Evolutionary conservation across 768 basidiomycete species (phyloP).

Genomic region (Agrocybe praecox): DNA sequence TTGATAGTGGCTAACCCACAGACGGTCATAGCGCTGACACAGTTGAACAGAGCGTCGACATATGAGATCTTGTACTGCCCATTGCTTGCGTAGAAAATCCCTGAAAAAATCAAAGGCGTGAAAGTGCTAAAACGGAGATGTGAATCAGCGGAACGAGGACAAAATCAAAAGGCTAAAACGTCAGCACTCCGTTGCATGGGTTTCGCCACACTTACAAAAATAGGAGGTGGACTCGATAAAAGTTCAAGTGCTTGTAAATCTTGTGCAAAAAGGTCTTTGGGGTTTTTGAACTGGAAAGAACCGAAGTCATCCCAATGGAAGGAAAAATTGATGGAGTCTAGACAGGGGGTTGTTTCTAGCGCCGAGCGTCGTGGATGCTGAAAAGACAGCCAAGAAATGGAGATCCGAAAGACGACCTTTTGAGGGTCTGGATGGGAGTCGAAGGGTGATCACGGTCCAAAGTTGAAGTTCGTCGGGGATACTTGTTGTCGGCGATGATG

Average conservation of each 20-base stretch:
- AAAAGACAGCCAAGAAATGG: too few relatives aligned
- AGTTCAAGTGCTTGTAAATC: slow-evolving; percentile 58
- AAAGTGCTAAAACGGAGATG: slow-evolving; percentile 50
- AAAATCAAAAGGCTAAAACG: background rate
- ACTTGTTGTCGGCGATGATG: background rate
- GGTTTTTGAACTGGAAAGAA: slow-evolving; percentile 6
- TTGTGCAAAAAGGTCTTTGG: slow-evolving; percentile 24
- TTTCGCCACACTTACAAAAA: slow-evolving; percentile 51
- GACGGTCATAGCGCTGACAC: slow-evolving; percentile 76
- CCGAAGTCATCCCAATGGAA: slow-evolving; percentile 19
- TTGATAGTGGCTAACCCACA: slow-evolving; percentile 77
- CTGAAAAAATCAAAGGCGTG: slow-evolving; percentile 78
- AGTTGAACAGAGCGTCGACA: slow-evolving; percentile 78
- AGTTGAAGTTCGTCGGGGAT: background rate
- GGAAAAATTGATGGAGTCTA: background rate
- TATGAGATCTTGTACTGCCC: slow-evolving; percentile 70
- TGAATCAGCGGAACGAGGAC: background rate
- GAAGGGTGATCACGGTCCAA: background rate
- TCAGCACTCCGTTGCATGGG: background rate
- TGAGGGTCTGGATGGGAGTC: background rate
- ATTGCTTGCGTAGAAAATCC: slow-evolving; percentile 83
- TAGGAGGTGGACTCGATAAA: slow-evolving; percentile 63
- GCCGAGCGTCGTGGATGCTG: too few relatives aligned
- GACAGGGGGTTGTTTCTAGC: background rate
- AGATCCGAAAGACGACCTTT: too few relatives aligned